Base-by-base conservation (phyloP, 2,329 filamentous ascomycete genomes). In the Stemphylium lycopersici region DNA sequence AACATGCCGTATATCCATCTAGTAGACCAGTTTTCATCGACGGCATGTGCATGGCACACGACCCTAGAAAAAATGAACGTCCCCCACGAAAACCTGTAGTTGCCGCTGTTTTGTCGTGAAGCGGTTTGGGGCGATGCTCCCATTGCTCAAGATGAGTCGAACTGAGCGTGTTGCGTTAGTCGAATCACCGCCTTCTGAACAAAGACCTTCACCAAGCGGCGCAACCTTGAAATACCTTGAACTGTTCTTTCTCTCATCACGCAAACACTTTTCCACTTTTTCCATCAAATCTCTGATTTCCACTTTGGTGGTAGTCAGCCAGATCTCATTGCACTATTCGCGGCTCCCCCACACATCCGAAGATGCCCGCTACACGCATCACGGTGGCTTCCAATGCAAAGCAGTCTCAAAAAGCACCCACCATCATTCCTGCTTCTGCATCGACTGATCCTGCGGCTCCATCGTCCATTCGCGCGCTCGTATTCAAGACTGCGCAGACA, bases 331-430 rank as follows among this genome's bases (percentile, higher is more conserved):
- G 7, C n/a, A 36, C 33, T 36, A 8, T 15, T 36, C 7, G 33
- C 33, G 33, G 33, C 33, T 36, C 33, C 33, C 22, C 37, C 22
- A 24, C 22, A 41, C 29, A 43, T 38, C 38, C 11, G 7, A 52
- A 40, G 26, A 59, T 56, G 56, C 47, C 58, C 22, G 46, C 65
- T 16, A 72, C 55, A 40, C 68, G 71, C 50, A 41, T 75, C 48
- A 73, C 70, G 6, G 32, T 74, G 40, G 63, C 65, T 42, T 59
- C 63, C n/a, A 75, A 74, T 60, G 45, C 66, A 12, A 68, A 69
- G 18, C 70, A 71, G 41, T 67, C 67, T 7, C 56, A 62, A 10
- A 72, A 63, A 38, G 56, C 71, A 12, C 65, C 66, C 29, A 36
- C 73, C 8, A 52, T 74, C 11, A 49, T 74, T 39, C 63, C 68